These are phyloP conservation scores for Venturia effusa DNA, from an alignment of 2,329 filamentous ascomycete genomes.

Conservation along the genomic window DNA sequence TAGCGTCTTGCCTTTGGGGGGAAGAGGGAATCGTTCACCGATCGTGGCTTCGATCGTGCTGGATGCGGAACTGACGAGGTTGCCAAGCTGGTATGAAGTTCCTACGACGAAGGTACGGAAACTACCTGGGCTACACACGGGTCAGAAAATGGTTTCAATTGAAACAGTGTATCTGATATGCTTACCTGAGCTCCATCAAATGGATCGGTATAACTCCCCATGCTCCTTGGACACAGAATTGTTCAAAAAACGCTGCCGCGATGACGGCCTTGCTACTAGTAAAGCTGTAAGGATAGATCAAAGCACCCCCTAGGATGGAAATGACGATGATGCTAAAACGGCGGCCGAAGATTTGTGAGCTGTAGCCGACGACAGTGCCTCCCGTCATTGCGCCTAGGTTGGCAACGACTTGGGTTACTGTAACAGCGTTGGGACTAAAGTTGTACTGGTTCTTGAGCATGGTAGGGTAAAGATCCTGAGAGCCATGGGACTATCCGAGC, in stretches of 20 bases:
- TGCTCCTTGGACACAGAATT: conserved; percentile 36
- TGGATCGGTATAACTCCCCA: conserved; percentile 48
- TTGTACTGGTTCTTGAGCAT: conserved; percentile 48
- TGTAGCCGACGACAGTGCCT: conserved; percentile 36
- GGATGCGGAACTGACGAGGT: conserved; percentile 57
- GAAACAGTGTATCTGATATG: not conserved
- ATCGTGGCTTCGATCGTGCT: conserved; percentile 68
- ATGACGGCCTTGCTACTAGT: conserved; percentile 52
- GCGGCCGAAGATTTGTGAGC: conserved; percentile 35
- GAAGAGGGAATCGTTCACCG: conserved; percentile 63
- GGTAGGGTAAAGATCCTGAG: conserved; percentile 53
- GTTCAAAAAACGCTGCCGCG: conserved; percentile 71
- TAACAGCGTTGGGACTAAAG: conserved; percentile 38
- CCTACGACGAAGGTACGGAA: conserved; percentile 68
- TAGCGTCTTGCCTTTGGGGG: conserved; percentile 25
- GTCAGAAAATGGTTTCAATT: conserved; percentile 19
- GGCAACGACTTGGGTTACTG: conserved; percentile 36
- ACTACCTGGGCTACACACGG: conserved; percentile 56
- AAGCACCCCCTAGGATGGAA: conserved; percentile 55
- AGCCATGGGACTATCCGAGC: conserved; percentile 50
- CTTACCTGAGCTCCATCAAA: conserved; percentile 54
- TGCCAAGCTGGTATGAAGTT: conserved; percentile 62
- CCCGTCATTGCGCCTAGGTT: conserved; percentile 39
- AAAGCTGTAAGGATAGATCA: conserved; percentile 78
- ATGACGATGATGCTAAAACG: conserved; percentile 37